phyloP scores from a whole-genome alignment of 257 asterid species.

The Phtheirospermum japonicum region DNA sequence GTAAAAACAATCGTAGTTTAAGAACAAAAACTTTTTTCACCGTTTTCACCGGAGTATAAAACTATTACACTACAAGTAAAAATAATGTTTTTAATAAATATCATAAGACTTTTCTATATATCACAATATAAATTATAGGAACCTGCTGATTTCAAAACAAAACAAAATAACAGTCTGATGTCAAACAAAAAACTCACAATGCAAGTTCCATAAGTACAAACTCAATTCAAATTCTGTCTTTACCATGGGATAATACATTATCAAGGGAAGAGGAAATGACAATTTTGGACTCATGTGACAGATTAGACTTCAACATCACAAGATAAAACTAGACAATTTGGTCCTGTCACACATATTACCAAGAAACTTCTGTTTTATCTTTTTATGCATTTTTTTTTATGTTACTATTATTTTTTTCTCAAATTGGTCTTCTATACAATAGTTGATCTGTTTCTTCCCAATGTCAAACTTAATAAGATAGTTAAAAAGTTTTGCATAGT shows the following conservation, averaged over 20 bases:
- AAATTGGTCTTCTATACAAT: constrained; percentile 23
- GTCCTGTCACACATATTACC: constrained; percentile 28
- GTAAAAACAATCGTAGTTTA: too few relatives aligned
- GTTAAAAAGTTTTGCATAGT: not conserved
- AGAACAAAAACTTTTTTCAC: too few relatives aligned
- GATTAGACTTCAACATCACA: constrained; percentile 8
- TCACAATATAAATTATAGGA: too few relatives aligned
- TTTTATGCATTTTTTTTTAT: constrained; percentile 30
- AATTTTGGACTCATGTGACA: constrained; percentile 32
- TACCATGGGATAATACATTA: constrained; percentile 6
- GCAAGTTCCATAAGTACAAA: not conserved
- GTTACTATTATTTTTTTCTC: too few relatives aligned
- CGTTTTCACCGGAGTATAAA: too few relatives aligned
- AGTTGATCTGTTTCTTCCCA: not conserved
- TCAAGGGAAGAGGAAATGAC: not conserved
- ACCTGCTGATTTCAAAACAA: not conserved
- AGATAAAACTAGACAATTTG: not conserved
- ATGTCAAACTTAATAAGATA: too few relatives aligned
- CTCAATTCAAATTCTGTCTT: constrained; percentile 16
- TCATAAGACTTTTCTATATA: too few relatives aligned
- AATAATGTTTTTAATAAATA: too few relatives aligned
- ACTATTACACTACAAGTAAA: too few relatives aligned
- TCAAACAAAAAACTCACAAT: too few relatives aligned
- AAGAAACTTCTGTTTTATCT: constrained; percentile 82
- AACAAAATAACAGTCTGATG: not conserved